Conservation (phyloP, 1,284 basidiomycete genomes). For the Marasmius oreades region DNA sequence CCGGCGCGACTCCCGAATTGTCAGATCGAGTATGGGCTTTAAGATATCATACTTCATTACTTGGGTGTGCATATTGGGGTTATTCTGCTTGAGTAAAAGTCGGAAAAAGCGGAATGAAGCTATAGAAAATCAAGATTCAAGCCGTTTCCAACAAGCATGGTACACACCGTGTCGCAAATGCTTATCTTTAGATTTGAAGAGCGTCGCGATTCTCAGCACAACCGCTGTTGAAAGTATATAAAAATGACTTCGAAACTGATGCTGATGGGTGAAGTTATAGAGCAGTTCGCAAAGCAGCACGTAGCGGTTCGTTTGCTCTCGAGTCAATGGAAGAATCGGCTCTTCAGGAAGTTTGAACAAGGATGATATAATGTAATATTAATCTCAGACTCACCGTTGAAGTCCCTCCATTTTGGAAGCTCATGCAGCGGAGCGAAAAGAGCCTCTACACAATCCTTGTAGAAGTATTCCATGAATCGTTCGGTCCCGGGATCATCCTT, state of each 20-base stretch:
- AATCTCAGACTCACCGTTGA: slow-evolving; percentile 56
- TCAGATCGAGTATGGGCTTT: slow-evolving; percentile 79
- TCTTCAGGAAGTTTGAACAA: too few species aligned
- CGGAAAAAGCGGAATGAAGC: slow-evolving; percentile 92
- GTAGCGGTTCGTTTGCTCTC: slow-evolving; percentile 75
- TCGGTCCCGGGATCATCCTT: slow-evolving; percentile 87
- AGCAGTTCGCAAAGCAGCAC: slow-evolving; percentile 88
- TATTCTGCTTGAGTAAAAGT: slow-evolving; percentile 79
- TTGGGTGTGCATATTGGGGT: slow-evolving; percentile 83
- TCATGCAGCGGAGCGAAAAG: slow-evolving; percentile 81
- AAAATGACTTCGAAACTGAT: slow-evolving; percentile 89
- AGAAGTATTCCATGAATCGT: slow-evolving; percentile 90
- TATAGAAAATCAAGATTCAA: slow-evolving; percentile 29
- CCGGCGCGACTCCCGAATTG: slow-evolving; percentile 74
- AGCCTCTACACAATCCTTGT: slow-evolving; percentile 70
- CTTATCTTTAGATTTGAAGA: slow-evolving; percentile 85
- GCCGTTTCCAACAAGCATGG: not conserved
- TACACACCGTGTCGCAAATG: slow-evolving; percentile 82
- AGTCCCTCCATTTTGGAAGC: slow-evolving; percentile 71
- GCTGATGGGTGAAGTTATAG: slow-evolving; percentile 84
- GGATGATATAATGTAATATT: not conserved
- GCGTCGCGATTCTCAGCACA: slow-evolving; percentile 67
- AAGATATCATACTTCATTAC: slow-evolving; percentile 86
- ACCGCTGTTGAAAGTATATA: slow-evolving; percentile 83
- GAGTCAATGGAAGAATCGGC: slow-evolving; percentile 48